phyloP scores from a whole-genome alignment of 1,139 yeast species.

The Scheffersomyces lignicola region DNA sequence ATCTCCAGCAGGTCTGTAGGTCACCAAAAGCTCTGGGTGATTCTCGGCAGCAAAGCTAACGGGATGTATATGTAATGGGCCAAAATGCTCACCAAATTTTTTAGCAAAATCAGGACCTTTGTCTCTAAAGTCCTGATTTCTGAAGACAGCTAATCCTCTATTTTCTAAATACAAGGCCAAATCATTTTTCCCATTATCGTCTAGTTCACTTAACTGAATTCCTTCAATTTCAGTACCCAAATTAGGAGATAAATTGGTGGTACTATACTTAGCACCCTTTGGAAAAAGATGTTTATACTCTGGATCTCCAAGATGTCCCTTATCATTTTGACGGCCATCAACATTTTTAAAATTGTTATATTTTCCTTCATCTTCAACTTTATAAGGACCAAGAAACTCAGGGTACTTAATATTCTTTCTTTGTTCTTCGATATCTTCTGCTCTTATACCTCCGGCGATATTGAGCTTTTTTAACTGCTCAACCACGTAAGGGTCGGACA shows the following conservation, averaged over 20 bases:
- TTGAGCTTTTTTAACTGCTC: slow-evolving; percentile 1
- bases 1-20: slow-evolving; percentile 24
- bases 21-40: slow-evolving; percentile 24
- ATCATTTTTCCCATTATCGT: slow-evolving; percentile 26
- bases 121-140: slow-evolving; percentile 27
- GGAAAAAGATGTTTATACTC: slow-evolving; percentile 21
- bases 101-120: slow-evolving; percentile 24
- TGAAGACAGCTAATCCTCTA: slow-evolving; percentile 25
- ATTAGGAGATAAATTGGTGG: slow-evolving; percentile 22
- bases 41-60: slow-evolving; percentile 20
- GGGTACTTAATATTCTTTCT: slow-evolving; percentile 22
- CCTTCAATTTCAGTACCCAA: slow-evolving; percentile 29
- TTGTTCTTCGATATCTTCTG: slow-evolving; percentile 11
- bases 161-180: slow-evolving; percentile 26
- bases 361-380: slow-evolving; percentile 20
- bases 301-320: slow-evolving; percentile 27
- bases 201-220: slow-evolving; percentile 25
- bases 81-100: slow-evolving; percentile 24
- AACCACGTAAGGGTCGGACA: not conserved
- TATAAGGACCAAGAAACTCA: slow-evolving; percentile 18
- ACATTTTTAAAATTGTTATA: slow-evolving; percentile 20
- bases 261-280: slow-evolving; percentile 12
- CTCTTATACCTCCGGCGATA: slow-evolving; percentile 1
- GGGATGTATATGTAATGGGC: slow-evolving; percentile 29
- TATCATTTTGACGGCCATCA: slow-evolving; percentile 23